Conservation (phyloP, 768 basidiomycete genomes). For the Termitomyces sp. region DNA sequence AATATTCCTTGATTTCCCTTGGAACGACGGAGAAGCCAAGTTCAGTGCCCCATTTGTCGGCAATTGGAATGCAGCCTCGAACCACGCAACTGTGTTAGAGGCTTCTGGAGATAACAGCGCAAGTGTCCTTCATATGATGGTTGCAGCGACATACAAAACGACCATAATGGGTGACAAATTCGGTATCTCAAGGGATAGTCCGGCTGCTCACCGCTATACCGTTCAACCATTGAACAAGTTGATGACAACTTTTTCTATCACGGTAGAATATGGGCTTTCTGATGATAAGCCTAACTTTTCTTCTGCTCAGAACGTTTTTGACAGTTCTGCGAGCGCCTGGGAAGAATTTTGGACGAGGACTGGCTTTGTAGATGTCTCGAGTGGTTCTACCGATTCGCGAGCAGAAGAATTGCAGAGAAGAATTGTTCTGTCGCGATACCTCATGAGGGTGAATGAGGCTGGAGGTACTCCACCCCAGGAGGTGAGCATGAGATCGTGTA, state of each 20-base stretch:
- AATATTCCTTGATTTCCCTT: slow-evolving; percentile 53
- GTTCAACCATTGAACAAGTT: slow-evolving; percentile 25
- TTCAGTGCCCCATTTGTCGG: slow-evolving; percentile 58
- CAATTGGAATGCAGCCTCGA: slow-evolving; percentile 36
- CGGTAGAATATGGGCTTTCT: slow-evolving; percentile 23
- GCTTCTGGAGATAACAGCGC: slow-evolving; percentile 20
- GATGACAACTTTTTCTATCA: slow-evolving; percentile 25
- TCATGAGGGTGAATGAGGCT: slow-evolving; percentile 55
- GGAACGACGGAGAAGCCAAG: slow-evolving; percentile 51
- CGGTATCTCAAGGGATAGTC: slow-evolving; percentile 34
- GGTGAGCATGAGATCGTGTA: slow-evolving; percentile 24
- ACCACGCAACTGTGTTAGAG: slow-evolving; percentile 39
- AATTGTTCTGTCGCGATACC: slow-evolving; percentile 49
- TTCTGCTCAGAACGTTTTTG: slow-evolving; percentile 17
- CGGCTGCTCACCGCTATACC: slow-evolving; percentile 41
- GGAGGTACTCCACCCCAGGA: slow-evolving; percentile 53
- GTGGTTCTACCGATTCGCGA: slow-evolving; percentile 41
- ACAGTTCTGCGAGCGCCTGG: slow-evolving; percentile 37
- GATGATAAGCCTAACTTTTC: slow-evolving; percentile 10
- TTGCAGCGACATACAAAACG: slow-evolving; percentile 34
- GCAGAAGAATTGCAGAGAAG: slow-evolving; percentile 52
- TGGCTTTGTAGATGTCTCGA: slow-evolving; percentile 49
- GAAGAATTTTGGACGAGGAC: slow-evolving; percentile 38
- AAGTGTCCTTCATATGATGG: slow-evolving; percentile 37
- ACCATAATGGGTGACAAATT: slow-evolving; percentile 35